These are phyloP conservation scores for Lipomyces yamadae DNA, from an alignment of 805 yeast species.

Conservation along the genomic window DNA sequence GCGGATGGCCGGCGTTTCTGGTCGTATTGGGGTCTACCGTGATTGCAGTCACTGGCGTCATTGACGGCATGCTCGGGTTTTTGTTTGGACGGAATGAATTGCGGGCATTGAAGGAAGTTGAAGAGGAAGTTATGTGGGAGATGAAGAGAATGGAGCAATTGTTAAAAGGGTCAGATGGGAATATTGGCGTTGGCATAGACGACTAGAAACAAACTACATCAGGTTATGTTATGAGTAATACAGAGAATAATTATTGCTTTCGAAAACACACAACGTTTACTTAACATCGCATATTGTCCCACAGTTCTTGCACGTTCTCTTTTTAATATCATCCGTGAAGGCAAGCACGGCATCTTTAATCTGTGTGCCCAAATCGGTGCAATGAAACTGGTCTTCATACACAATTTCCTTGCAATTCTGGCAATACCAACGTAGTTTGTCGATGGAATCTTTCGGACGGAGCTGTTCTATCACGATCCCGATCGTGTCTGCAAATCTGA, in stretches of 20 bases:
- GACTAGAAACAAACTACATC: not conserved
- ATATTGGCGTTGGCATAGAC: not conserved
- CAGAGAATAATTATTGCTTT: not conserved
- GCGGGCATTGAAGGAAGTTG: conserved; percentile 77
- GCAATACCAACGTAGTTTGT: conserved; percentile 88
- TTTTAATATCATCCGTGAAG: conserved; percentile 65
- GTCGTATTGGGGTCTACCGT: conserved; percentile 61
- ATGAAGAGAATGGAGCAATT: conserved; percentile 26
- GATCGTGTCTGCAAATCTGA: conserved; percentile 79
- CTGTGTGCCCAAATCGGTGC: conserved; percentile 85
- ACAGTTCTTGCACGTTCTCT: conserved; percentile 75
- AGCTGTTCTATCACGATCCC: conserved; percentile 94
- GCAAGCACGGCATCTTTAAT: conserved; percentile 78
- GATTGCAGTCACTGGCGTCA: conserved; percentile 66
- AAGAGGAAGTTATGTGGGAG: conserved; percentile 59
- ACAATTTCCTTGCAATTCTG: conserved; percentile 65
- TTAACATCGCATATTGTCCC: conserved; percentile 53
- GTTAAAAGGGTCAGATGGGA: not conserved
- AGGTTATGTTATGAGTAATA: no score
- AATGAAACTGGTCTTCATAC: conserved; percentile 71
- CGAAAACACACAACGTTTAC: not conserved
- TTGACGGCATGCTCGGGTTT: conserved; percentile 78
- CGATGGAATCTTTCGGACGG: conserved; percentile 72
- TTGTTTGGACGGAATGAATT: conserved; percentile 80
- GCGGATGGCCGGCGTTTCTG: conserved; percentile 60